A percentile compares a stretch with the other conserved stretches of the same genome.
Conservation (phyloP, 495 filamentous ascomycete species). For the Trichoderma asperelloides region DNA sequence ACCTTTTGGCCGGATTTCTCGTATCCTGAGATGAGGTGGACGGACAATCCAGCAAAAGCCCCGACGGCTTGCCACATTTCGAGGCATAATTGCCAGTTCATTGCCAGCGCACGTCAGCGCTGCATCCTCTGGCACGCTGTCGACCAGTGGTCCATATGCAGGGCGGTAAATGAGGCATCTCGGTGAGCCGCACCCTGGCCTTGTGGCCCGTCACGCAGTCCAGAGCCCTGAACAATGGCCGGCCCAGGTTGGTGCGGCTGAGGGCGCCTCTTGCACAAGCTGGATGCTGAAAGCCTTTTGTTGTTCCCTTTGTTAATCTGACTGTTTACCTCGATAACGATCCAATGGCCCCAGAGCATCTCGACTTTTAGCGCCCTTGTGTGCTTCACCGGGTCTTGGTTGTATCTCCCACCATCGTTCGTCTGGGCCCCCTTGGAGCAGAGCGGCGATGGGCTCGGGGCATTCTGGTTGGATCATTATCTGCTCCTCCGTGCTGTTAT, state of each 20-base stretch:
- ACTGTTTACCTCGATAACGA: not conserved
- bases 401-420: not conserved
- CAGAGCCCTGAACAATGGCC: not conserved
- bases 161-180: slow-evolving; percentile 7
- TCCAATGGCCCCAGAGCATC: not conserved
- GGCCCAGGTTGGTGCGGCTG: not conserved
- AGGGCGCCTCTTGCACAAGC: not conserved
- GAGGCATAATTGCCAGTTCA: slow-evolving; percentile 7
- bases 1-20: not conserved
- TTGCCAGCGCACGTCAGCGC: slow-evolving; percentile 5
- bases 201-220: not conserved
- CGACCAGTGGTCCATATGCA: not conserved
- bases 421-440: not conserved
- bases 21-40: not conserved
- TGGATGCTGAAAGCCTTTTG: not conserved
- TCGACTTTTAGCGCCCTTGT: not conserved
- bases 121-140: not conserved
- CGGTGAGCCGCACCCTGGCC: slow-evolving; percentile 1
- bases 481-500: not conserved
- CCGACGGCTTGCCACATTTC: slow-evolving; percentile 1
- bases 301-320: not conserved
- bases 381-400: not conserved
- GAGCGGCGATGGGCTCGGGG: not conserved
- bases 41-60: not conserved
- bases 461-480: not conserved